These are phyloP conservation scores for Psilocybe azurescens DNA, from an alignment of 768 basidiomycete genomes.

Conservation along the genomic window DNA sequence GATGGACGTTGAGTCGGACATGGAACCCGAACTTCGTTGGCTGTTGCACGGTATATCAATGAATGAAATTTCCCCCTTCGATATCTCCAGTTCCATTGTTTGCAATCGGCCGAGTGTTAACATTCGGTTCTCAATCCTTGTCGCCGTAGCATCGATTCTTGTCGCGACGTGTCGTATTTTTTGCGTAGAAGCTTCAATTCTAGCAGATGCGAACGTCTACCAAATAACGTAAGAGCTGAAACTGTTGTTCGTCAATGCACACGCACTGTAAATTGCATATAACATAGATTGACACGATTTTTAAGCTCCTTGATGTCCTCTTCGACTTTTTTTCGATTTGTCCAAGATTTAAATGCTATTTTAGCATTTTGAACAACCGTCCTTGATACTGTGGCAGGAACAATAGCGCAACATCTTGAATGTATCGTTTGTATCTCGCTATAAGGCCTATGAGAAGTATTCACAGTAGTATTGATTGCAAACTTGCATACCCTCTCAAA, in stretches of 20 bases:
- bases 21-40: neutral
- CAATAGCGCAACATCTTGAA: neutral
- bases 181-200: neutral
- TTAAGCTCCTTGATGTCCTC: neutral
- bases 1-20: neutral
- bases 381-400: neutral
- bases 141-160: neutral
- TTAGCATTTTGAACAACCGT: neutral
- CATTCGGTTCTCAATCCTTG: neutral
- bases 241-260: neutral
- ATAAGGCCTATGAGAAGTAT: neutral
- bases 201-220: constrained; percentile 2
- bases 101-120: neutral
- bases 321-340: neutral
- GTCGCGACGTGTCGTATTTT: neutral
- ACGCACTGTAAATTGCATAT: constrained; percentile 1
- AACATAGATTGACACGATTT: neutral
- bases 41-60: neutral
- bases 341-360: neutral
- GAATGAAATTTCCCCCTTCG: neutral
- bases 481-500: neutral
- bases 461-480: neutral
- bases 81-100: neutral
- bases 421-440: neutral
- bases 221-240: too few relatives aligned